Conservation (phyloP, 768 basidiomycete genomes). For the Paxillus rubicundulus region DNA sequence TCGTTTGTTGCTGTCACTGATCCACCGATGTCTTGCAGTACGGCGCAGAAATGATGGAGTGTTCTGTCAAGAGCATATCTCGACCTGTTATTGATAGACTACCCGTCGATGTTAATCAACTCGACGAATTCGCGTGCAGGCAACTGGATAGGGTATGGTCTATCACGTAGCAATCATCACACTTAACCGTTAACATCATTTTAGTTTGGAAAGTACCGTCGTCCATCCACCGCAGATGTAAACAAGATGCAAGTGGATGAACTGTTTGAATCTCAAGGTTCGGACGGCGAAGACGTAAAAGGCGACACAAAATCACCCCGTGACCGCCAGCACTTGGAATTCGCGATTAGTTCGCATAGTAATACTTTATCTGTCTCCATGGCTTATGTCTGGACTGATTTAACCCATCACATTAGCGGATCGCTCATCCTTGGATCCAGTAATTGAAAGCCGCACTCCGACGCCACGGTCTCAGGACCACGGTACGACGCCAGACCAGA, state of each 20-base stretch:
- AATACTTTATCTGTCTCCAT: slow-evolving; percentile 6
- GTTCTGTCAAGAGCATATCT: slow-evolving; percentile 76
- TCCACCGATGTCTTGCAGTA: slow-evolving; percentile 48
- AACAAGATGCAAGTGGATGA: slow-evolving; percentile 30
- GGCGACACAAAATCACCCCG: neutral
- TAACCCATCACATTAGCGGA: slow-evolving; percentile 5
- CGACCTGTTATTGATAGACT: slow-evolving; percentile 78
- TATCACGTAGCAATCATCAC: neutral
- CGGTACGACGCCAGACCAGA: slow-evolving; percentile 15
- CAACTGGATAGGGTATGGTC: slow-evolving; percentile 75
- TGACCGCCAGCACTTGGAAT: neutral
- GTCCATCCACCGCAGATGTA: slow-evolving; percentile 32
- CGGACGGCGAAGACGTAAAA: neutral
- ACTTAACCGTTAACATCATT: neutral
- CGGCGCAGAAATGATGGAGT: slow-evolving; percentile 85
- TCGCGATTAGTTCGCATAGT: slow-evolving; percentile 6
- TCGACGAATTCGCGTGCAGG: slow-evolving; percentile 87
- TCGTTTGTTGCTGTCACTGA: slow-evolving; percentile 6
- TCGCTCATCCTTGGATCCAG: neutral
- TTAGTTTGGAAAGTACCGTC: slow-evolving; percentile 52
- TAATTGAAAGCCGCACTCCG: slow-evolving; percentile 20
- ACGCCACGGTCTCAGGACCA: slow-evolving; percentile 22
- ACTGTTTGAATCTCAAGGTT: neutral
- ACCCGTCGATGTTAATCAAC: slow-evolving; percentile 66
- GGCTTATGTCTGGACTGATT: neutral